Evolutionary conservation across 2,329 filamentous ascomycete species (phyloP).

Genomic region (Rhynchosporium graminicola): DNA sequence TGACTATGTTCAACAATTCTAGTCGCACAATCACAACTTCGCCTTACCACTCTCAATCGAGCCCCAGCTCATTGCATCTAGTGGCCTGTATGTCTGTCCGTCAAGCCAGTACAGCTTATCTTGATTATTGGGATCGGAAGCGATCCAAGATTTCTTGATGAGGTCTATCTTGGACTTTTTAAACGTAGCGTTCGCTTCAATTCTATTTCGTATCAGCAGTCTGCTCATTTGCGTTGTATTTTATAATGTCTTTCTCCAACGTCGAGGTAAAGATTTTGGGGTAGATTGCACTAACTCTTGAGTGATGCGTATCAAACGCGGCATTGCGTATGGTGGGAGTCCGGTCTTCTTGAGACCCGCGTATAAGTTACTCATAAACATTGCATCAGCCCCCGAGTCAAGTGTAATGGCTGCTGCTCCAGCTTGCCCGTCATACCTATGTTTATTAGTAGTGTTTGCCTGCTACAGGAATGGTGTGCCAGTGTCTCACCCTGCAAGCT

Average conservation of each 20-base stretch:
- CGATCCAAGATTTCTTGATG: constrained; percentile 46
- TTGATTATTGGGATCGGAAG: constrained; percentile 36
- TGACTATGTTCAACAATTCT: too few species aligned
- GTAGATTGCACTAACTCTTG: constrained; percentile 43
- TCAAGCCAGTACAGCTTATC: constrained; percentile 49
- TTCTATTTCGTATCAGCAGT: constrained; percentile 30
- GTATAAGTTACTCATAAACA: constrained; percentile 45
- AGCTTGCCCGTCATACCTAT: constrained; percentile 50
- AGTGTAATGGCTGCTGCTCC: constrained; percentile 50
- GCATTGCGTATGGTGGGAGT: constrained; percentile 49
- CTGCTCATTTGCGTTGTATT: not conserved
- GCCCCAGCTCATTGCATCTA: constrained; percentile 44
- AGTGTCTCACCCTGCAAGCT: constrained; percentile 42
- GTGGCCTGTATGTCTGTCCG: constrained; percentile 43
- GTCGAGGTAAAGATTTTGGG: too few species aligned
- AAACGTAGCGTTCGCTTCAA: constrained; percentile 50
- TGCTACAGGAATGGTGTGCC: not conserved
- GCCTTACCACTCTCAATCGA: constrained; percentile 46
- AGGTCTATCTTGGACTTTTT: constrained; percentile 51
- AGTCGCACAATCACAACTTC: constrained; percentile 38
- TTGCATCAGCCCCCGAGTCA: constrained; percentile 39
- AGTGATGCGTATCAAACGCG: constrained; percentile 48
- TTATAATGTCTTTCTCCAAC: not conserved
- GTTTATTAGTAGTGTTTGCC: not conserved
- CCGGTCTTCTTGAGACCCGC: constrained; percentile 45